Percentiles rank a stretch among this genome's conserved stretches.
Conservation (phyloP, 2,329 filamentous ascomycete genomes). For the Fusarium buxicola region DNA sequence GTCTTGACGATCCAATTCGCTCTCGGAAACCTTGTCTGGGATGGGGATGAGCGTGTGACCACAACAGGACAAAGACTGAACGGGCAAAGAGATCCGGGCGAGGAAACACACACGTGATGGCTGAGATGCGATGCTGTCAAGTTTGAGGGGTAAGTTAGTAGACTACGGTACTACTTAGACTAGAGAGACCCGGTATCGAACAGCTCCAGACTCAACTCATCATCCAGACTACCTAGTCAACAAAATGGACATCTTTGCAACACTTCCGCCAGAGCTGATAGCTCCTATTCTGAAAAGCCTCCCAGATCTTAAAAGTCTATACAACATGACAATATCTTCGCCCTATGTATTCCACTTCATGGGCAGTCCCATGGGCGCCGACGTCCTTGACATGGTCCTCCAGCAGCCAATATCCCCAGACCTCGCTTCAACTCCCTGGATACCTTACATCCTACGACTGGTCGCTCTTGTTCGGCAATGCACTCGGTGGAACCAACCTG, state of each 20-base stretch:
- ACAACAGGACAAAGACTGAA: slow-evolving; percentile 4
- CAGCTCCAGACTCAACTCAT: too few species aligned
- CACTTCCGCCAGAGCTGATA: slow-evolving; percentile 20
- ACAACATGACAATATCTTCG: slow-evolving; percentile 6
- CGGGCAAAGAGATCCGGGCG: not conserved
- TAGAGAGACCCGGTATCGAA: too few species aligned
- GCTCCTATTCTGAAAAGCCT: slow-evolving; percentile 12
- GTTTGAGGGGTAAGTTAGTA: slow-evolving; percentile 14
- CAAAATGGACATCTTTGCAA: slow-evolving; percentile 25
- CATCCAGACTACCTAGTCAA: not conserved
- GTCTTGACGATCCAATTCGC: slow-evolving; percentile 16
- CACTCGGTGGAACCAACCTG: not conserved
- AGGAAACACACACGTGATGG: slow-evolving; percentile 16
- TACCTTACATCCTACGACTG: slow-evolving; percentile 23
- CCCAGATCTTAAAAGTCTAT: slow-evolving; percentile 18
- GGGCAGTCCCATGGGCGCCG: slow-evolving; percentile 9
- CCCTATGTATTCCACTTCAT: slow-evolving; percentile 21
- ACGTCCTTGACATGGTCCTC: slow-evolving; percentile 18
- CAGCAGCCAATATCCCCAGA: slow-evolving; percentile 5
- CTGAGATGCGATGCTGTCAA: slow-evolving; percentile 9
- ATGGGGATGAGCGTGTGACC: not conserved
- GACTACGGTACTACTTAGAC: not conserved
- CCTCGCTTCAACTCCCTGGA: slow-evolving; percentile 17
- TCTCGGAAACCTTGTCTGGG: slow-evolving; percentile 1
- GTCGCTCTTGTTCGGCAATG: slow-evolving; percentile 21